These are phyloP conservation scores for Tylopilus sp. DNA, from an alignment of 768 basidiomycete genomes.

Conservation along the genomic window DNA sequence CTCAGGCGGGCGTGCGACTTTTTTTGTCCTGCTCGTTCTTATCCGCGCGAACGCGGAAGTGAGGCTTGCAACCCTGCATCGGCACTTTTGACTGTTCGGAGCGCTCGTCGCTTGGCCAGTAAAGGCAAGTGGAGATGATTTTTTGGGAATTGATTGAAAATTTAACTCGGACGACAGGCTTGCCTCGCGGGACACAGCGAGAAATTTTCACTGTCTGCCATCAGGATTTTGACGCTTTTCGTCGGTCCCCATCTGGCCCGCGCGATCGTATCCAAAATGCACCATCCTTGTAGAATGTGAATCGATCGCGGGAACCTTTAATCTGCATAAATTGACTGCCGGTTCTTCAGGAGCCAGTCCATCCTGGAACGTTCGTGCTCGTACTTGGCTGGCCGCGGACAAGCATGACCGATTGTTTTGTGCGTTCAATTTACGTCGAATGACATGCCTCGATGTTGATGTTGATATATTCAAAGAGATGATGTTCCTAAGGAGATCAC, in stretches of 20 bases:
- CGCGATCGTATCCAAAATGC: not conserved
- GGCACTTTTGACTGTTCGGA: not conserved
- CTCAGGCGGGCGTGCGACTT: not conserved
- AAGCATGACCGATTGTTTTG: conserved; percentile 2
- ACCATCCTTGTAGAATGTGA: conserved; percentile 1
- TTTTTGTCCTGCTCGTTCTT: not conserved
- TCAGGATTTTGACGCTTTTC: not conserved
- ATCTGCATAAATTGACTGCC: conserved; percentile 7
- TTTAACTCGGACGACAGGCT: conserved; percentile 4
- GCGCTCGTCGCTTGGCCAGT: conserved; percentile 1
- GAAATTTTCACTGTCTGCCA: not conserved
- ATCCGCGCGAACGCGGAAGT: conserved; percentile 11
- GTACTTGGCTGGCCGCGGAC: not conserved
- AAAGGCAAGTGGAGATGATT: conserved; percentile 13
- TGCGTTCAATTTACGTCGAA: conserved; percentile 23
- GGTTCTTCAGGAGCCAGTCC: conserved; percentile 5
- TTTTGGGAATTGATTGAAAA: conserved; percentile 5
- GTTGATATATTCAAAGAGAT: conserved; percentile 8
- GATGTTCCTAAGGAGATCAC: not conserved
- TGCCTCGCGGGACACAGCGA: conserved; percentile 4
- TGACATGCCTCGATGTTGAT: conserved; percentile 3
- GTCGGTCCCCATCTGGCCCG: not conserved
- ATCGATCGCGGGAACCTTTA: not conserved
- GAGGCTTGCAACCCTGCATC: conserved; percentile 6
- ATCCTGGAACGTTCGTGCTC: not conserved